Percentiles rank a stretch among this genome's conserved stretches.
These are phyloP conservation scores for Paracoccidioides lutzii DNA, from an alignment of 2,329 filamentous ascomycete species.

Conservation along the genomic window DNA sequence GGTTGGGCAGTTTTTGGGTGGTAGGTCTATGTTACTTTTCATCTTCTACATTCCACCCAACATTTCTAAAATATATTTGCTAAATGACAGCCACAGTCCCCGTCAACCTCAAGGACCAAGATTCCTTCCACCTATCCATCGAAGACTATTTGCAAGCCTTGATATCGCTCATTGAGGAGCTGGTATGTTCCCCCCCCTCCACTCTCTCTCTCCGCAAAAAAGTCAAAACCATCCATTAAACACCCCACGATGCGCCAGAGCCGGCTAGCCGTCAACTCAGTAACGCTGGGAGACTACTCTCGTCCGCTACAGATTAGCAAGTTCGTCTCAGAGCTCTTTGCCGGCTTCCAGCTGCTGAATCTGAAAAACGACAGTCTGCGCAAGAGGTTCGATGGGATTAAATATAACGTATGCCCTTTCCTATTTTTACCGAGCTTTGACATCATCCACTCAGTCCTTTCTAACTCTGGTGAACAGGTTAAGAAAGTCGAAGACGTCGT, in stretches of 20 bases:
- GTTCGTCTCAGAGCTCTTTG: constrained; percentile 91
- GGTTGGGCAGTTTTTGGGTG: constrained; percentile 61
- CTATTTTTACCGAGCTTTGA: background rate
- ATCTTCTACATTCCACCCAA: background rate
- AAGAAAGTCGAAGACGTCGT: constrained; percentile 98
- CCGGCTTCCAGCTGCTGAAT: constrained; percentile 93
- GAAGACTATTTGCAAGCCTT: constrained; percentile 92
- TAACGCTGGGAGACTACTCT: constrained; percentile 77
- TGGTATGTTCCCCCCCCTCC: constrained; percentile 37
- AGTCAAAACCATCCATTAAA: background rate
- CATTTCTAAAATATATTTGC: background rate
- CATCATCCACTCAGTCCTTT: background rate
- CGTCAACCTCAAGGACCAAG: constrained; percentile 76
- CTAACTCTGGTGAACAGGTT: constrained; percentile 37
- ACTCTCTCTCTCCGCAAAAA: background rate
- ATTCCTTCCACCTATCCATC: constrained; percentile 89
- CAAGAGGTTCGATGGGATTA: constrained; percentile 80
- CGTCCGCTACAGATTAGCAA: constrained; percentile 76
- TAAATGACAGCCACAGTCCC: constrained; percentile 47
- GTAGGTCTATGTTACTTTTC: constrained; percentile 35
- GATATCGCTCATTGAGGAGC: constrained; percentile 77
- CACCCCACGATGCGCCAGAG: constrained; percentile 32
- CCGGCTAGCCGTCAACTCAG: constrained; percentile 83
- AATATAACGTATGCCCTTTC: constrained; percentile 54
- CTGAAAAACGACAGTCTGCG: constrained; percentile 89